Percentiles rank a stretch among this genome's conserved stretches.
Conservation (phyloP, 2,329 filamentous ascomycete species). For the Cladophialophora immunda region DNA sequence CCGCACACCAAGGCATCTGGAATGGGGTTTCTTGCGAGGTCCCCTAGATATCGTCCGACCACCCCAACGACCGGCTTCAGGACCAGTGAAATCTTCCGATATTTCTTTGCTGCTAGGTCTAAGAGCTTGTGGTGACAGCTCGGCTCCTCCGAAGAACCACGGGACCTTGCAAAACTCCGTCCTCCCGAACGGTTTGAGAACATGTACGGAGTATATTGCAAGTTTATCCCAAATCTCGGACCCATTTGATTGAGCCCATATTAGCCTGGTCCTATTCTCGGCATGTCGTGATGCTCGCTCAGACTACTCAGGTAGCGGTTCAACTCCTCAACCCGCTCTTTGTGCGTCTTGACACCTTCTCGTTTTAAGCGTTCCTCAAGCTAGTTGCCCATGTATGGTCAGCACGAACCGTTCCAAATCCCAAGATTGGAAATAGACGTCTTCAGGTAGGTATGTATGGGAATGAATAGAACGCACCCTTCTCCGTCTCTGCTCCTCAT, state of each 20-base stretch:
- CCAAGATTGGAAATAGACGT: not conserved
- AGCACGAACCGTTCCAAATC: not conserved
- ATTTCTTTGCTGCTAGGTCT: not conserved
- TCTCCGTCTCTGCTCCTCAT: slow-evolving; percentile 83
- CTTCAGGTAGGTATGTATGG: slow-evolving; percentile 12
- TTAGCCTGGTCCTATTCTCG: slow-evolving; percentile 43
- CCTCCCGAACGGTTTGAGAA: not conserved
- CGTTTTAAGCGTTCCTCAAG: slow-evolving; percentile 81
- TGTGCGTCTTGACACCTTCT: slow-evolving; percentile 94
- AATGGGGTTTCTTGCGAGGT: not conserved
- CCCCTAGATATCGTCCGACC: not conserved
- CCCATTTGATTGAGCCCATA: not conserved
- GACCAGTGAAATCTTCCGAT: not conserved
- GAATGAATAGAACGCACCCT: slow-evolving; percentile 65
- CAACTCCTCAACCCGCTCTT: slow-evolving; percentile 92
- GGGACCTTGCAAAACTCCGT: no score
- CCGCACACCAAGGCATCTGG: not conserved
- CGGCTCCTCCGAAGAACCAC: not conserved
- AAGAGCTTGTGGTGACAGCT: not conserved
- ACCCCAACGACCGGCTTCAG: not conserved
- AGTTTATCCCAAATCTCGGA: not conserved
- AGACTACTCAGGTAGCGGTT: slow-evolving; percentile 92
- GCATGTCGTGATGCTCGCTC: slow-evolving; percentile 98
- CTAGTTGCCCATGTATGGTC: slow-evolving; percentile 53
- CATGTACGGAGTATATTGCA: not conserved